phyloP scores from a whole-genome alignment of 1,139 yeast species.

The Geotrichum bryndzae region DNA sequence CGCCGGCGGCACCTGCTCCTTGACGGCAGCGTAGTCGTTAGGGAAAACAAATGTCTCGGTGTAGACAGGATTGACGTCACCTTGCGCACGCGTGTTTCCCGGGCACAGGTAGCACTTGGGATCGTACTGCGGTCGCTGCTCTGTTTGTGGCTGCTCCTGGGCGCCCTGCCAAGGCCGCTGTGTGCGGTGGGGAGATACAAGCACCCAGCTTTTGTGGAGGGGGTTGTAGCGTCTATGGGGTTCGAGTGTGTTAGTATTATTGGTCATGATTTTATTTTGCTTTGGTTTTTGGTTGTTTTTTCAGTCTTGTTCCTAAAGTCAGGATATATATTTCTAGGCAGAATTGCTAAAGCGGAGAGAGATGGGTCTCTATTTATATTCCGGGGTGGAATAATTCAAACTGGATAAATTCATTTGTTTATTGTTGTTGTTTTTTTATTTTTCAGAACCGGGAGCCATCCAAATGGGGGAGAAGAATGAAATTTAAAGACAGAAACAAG shows the following conservation, averaged over 20 bases:
- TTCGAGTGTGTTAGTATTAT: constrained; percentile 8
- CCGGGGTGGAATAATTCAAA: too few relatives aligned
- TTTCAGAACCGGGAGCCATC: too few relatives aligned
- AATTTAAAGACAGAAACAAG: too few relatives aligned
- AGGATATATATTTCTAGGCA: too few relatives aligned
- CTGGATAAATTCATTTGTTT: too few relatives aligned
- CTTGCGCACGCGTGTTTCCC: constrained; percentile 58
- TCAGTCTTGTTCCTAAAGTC: too few relatives aligned
- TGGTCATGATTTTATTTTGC: not conserved
- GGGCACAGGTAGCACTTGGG: constrained; percentile 70
- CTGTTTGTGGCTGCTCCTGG: constrained; percentile 47
- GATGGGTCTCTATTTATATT: too few relatives aligned
- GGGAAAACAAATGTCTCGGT: constrained; percentile 53
- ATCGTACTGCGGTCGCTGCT: constrained; percentile 51
- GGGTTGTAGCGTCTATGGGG: constrained; percentile 68
- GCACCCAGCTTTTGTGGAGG: constrained; percentile 54
- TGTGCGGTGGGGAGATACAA: constrained; percentile 73
- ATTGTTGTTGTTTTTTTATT: too few relatives aligned
- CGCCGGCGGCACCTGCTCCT: constrained; percentile 26
- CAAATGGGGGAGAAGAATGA: too few relatives aligned
- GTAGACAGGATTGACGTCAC: constrained; percentile 52
- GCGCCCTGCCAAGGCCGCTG: constrained; percentile 83
- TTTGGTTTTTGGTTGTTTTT: too few relatives aligned
- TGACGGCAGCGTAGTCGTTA: constrained; percentile 70
- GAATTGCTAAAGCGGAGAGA: too few relatives aligned